phyloP scores from a whole-genome alignment of 257 asterid species.

The Fraxinus cuspidata region DNA sequence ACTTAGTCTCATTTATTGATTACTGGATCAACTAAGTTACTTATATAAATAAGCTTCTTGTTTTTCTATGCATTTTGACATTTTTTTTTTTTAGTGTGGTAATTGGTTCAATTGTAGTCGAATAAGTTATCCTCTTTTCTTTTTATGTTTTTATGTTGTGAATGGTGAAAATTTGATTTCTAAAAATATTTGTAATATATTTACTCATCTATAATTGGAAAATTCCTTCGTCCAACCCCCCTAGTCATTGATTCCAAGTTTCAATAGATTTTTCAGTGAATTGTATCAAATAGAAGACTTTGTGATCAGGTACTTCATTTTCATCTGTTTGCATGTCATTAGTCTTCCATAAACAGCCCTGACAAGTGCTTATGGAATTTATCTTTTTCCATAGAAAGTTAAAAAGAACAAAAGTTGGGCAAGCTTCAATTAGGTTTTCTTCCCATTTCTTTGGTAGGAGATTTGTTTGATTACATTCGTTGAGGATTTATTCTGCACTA shows the following conservation, averaged over 20 bases:
- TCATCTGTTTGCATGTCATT: not conserved
- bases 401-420: not conserved
- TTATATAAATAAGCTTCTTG: not conserved
- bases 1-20: not conserved
- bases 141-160: not conserved
- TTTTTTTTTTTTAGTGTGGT: not conserved
- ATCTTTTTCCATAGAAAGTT: not conserved
- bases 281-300: not conserved
- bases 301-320: conserved; percentile 8
- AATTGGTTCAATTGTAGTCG: not conserved
- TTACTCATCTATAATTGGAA: no score
- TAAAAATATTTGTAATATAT: not conserved
- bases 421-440: not conserved
- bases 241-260: no score
- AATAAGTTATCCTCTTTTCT: not conserved
- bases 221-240: no score
- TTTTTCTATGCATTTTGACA: not conserved
- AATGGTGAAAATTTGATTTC: not conserved
- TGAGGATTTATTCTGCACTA: not conserved
- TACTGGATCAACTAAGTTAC: not conserved
- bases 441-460: not conserved
- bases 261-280: not conserved
- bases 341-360: not conserved
- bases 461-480: not conserved
- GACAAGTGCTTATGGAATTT: not conserved